Conservation (phyloP, 306 rosid genomes). For the Spatholobus suberectus region DNA sequence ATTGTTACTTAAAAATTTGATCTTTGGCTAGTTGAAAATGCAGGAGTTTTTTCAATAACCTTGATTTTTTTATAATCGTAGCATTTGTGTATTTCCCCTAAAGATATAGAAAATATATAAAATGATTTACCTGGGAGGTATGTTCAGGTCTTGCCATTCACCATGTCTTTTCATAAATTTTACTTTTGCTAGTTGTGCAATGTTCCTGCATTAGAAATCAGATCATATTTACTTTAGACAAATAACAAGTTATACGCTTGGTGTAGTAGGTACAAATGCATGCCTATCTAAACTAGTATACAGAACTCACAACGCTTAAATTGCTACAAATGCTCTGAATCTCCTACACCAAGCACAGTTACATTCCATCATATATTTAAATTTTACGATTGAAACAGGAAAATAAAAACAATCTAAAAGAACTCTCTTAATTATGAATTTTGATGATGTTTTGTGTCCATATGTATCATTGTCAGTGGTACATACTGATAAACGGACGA, state of each 20-base stretch:
- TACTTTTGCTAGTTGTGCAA: conserved; percentile 81
- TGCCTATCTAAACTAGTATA: conserved; percentile 25
- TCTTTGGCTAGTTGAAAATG: conserved; percentile 20
- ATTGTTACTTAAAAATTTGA: not conserved
- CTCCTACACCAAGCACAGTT: not conserved
- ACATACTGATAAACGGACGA: not conserved
- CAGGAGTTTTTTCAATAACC: not conserved
- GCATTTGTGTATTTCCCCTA: not conserved
- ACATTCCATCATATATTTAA: not conserved
- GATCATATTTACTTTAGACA: conserved; percentile 6
- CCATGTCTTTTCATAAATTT: conserved; percentile 62
- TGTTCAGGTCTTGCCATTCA: conserved; percentile 72
- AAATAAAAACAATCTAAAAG: not conserved
- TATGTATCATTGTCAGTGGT: not conserved
- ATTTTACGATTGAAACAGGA: not conserved
- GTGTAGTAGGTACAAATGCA: not conserved
- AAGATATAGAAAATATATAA: conserved; percentile 14
- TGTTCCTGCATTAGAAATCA: conserved; percentile 63
- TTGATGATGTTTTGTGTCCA: not conserved
- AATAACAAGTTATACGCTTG: not conserved
- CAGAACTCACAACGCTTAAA: not conserved
- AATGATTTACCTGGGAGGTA: conserved; percentile 73
- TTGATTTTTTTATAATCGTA: not conserved
- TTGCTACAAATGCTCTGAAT: not conserved
- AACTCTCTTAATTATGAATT: not conserved